Evolutionary conservation across 805 yeast genomes (phyloP).

Genomic region (Ogataea thermomethanolica): DNA sequence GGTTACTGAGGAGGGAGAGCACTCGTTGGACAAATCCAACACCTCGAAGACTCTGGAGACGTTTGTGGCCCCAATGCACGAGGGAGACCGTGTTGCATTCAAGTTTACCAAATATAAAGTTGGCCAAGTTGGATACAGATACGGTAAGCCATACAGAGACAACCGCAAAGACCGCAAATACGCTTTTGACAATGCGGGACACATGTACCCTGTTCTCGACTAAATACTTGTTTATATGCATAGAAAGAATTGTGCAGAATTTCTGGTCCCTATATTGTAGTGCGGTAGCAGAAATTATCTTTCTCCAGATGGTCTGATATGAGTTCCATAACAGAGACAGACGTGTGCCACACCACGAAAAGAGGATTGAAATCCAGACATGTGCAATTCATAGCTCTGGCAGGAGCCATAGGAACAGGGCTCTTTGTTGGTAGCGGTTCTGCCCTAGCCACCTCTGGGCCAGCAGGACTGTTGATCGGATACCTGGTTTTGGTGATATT

Average conservation of each 20-base stretch:
- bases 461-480: constrained; percentile 46
- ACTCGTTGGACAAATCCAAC: constrained; percentile 29
- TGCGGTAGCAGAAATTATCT: too few relatives aligned
- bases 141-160: constrained; percentile 89
- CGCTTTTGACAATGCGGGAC: constrained; percentile 67
- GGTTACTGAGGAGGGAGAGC: constrained; percentile 58
- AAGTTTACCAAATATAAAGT: constrained; percentile 74
- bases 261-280: neutral
- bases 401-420: constrained; percentile 71
- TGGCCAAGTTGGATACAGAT: constrained; percentile 86
- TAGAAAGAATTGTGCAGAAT: neutral
- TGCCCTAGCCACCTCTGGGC: constrained; percentile 30
- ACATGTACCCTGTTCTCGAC: constrained; percentile 37
- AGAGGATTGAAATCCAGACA: constrained; percentile 47
- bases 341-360: constrained; percentile 26
- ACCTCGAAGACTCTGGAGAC: constrained; percentile 33
- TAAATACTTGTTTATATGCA: constrained; percentile 5
- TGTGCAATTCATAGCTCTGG: constrained; percentile 64
- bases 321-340: neutral
- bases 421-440: constrained; percentile 50
- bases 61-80: constrained; percentile 53
- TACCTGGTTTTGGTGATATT: constrained; percentile 61
- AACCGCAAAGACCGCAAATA: constrained; percentile 79
- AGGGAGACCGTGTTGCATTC: constrained; percentile 70
- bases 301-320: too few relatives aligned